Percentiles rank a stretch among this genome's conserved stretches.
phyloP scores from a whole-genome alignment of 202 grass and related monocot genomes.

The Elaeis oleifera region DNA sequence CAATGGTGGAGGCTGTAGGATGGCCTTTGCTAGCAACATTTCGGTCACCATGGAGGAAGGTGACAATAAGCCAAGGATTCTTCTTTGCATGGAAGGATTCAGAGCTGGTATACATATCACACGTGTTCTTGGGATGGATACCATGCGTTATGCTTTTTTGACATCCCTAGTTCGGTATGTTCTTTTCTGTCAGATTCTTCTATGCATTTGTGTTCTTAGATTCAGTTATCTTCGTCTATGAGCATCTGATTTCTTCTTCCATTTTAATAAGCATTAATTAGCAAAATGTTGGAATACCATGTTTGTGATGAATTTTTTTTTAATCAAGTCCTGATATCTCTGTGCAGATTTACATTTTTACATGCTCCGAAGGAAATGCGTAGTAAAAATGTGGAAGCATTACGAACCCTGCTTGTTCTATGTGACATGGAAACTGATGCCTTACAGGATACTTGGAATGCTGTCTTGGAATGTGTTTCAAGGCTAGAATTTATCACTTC shows the following conservation, averaged over 20 bases:
- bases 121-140: conserved; percentile 96
- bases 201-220: too few relatives aligned
- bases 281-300: too few relatives aligned
- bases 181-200: neutral
- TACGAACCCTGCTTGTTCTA: conserved; percentile 77
- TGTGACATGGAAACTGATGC: conserved; percentile 85
- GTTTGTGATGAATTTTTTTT: too few relatives aligned
- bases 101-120: conserved; percentile 94
- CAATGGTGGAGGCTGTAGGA: conserved; percentile 98
- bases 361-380: conserved; percentile 98
- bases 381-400: conserved; percentile 94
- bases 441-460: conserved; percentile 98
- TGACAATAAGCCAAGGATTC: conserved; percentile 87
- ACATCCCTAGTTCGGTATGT: conserved; percentile 88
- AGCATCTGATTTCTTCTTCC: too few relatives aligned
- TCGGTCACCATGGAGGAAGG: conserved; percentile 99
- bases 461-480: conserved; percentile 97
- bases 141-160: conserved; percentile 99
- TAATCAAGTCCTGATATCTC: neutral
- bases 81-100: conserved; percentile 99
- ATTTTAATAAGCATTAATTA: too few relatives aligned
- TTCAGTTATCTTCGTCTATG: too few relatives aligned
- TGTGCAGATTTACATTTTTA: conserved; percentile 92
- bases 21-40: conserved; percentile 98
- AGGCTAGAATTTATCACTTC: conserved; percentile 96